These are phyloP conservation scores for Blastobotrys illinoisensis DNA, from an alignment of 1,139 yeast genomes.

Conservation along the genomic window DNA sequence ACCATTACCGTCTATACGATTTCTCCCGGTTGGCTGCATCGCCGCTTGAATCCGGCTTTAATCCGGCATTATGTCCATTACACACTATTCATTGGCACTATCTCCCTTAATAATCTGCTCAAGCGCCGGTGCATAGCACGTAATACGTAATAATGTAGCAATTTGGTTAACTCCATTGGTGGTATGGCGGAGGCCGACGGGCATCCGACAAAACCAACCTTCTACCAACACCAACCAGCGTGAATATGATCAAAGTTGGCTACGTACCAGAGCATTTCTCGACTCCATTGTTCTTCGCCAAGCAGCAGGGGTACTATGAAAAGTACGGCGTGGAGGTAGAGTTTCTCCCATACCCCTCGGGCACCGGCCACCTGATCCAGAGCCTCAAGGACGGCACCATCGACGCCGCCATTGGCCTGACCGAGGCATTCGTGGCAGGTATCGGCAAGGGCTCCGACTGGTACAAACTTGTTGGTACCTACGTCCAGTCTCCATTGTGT, in stretches of 20 bases:
- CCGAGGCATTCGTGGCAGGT: slow-evolving; percentile 87
- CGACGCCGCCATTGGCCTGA: slow-evolving; percentile 74
- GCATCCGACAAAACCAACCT: not conserved
- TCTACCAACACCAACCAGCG: not conserved
- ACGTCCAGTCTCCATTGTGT: slow-evolving; percentile 77
- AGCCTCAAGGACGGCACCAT: slow-evolving; percentile 59
- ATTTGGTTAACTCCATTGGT: too few species aligned
- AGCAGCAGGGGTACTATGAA: slow-evolving; percentile 50
- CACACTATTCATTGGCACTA: too few species aligned
- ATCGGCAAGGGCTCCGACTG: slow-evolving; percentile 61
- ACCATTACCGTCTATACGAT: too few species aligned
- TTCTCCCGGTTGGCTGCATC: too few species aligned
- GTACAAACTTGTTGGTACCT: slow-evolving; percentile 70
- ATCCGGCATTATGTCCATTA: too few species aligned
- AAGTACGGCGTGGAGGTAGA: slow-evolving; percentile 46
- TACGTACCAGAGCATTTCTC: slow-evolving; percentile 90
- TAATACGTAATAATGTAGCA: too few species aligned
- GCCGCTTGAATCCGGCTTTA: too few species aligned
- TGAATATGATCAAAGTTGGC: slow-evolving; percentile 50
- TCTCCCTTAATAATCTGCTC: too few species aligned
- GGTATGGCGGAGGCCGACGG: not conserved
- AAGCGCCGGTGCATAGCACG: too few species aligned
- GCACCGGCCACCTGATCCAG: slow-evolving; percentile 82
- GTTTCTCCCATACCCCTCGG: slow-evolving; percentile 73
- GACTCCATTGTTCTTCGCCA: slow-evolving; percentile 76